Conservation (phyloP, 176 grass and related monocot genomes). For the Carex pumila region DNA sequence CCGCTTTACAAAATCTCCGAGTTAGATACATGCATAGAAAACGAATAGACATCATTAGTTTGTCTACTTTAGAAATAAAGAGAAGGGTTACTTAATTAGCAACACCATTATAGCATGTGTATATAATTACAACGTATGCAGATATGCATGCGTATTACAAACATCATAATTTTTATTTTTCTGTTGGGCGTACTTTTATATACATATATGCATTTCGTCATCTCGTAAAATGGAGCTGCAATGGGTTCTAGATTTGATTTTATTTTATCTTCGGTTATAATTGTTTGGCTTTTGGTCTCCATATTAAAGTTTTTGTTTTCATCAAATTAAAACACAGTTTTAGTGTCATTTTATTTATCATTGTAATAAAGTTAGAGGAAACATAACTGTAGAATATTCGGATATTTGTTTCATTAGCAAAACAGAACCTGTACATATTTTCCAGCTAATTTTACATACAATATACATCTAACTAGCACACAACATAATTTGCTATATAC, state of each 20-base stretch:
- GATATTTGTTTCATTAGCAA: too few species aligned
- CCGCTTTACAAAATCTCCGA: neutral
- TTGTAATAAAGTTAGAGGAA: neutral
- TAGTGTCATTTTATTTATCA: neutral
- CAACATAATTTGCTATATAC: neutral
- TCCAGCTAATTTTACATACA: too few species aligned
- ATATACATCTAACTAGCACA: neutral
- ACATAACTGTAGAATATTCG: neutral
- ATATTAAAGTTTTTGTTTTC: neutral
- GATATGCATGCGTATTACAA: constrained; percentile 12
- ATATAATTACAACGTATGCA: constrained; percentile 11
- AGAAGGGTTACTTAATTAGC: neutral
- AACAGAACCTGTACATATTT: too few species aligned
- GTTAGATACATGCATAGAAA: too few species aligned
- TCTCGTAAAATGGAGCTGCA: neutral
- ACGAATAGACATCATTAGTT: constrained; percentile 6
- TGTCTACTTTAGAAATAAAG: neutral
- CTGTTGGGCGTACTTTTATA: neutral
- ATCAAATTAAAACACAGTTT: neutral
- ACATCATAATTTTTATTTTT: neutral
- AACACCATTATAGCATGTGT: constrained; percentile 9
- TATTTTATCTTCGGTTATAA: neutral
- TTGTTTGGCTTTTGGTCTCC: neutral
- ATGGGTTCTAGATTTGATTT: neutral
- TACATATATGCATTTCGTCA: neutral